These are phyloP conservation scores for Lasiodiplodia sp. DNA, from an alignment of 2,329 filamentous ascomycete genomes.

Conservation along the genomic window DNA sequence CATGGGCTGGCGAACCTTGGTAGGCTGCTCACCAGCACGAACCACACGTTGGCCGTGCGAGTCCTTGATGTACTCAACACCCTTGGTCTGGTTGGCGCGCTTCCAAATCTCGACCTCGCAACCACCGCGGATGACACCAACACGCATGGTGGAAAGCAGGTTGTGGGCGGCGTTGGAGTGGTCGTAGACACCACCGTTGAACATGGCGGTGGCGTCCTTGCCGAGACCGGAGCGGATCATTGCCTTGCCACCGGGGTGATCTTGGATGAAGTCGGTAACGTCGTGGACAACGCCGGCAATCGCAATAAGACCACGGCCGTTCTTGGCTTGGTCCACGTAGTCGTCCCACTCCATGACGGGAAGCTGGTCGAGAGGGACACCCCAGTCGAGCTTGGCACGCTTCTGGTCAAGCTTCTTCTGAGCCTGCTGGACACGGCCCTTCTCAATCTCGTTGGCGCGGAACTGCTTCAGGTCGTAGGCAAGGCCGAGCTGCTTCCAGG, in stretches of 20 bases:
- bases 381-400: conserved; percentile 52
- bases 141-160: conserved; percentile 52
- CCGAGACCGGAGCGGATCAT: conserved; percentile 51
- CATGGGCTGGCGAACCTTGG: conserved; percentile 80
- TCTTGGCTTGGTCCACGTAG: conserved; percentile 51
- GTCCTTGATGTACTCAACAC: conserved; percentile 80
- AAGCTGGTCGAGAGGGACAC: conserved; percentile 52
- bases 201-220: conserved; percentile 54
- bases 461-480: conserved; percentile 54
- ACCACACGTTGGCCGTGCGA: conserved; percentile 81
- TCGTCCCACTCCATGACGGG: conserved; percentile 55
- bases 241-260: conserved; percentile 53
- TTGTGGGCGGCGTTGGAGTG: conserved; percentile 54
- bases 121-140: conserved; percentile 52
- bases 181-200: conserved; percentile 53
- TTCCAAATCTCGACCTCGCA: conserved; percentile 55
- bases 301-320: conserved; percentile 51
- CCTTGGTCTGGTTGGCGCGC: conserved; percentile 65
- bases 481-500: conserved; percentile 52
- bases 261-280: conserved; percentile 51
- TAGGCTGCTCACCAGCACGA: conserved; percentile 84
- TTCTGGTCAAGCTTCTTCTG: conserved; percentile 56
- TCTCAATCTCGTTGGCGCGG: conserved; percentile 54
- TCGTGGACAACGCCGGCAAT: conserved; percentile 53
- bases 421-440: conserved; percentile 52